Base-by-base conservation (phyloP, 305 asterid genomes). In the Fraxinus platypoda region DNA sequence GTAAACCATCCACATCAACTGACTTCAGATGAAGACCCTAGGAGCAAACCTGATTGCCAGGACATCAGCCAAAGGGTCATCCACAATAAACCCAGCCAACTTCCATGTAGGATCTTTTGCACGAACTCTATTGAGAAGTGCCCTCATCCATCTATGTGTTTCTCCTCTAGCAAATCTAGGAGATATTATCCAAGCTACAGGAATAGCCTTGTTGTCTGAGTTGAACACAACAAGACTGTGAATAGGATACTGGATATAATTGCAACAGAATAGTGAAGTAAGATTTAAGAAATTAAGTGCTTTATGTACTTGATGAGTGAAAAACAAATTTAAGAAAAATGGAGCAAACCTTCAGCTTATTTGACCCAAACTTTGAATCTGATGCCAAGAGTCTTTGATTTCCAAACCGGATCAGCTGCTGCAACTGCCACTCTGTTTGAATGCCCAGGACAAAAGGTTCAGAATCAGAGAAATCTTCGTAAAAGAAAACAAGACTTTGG, bases 351-450 rank as follows among this genome's bases (percentile, higher is more conserved):
- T 95, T 92, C 75, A 95, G 85, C 90, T 93, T 95, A 87, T 94
- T 92, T 19, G 94, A 90, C 84, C 98, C 98, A 85, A 94, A 91
- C 77, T 85, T 87, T 26, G 97, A 90, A 89, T 90, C 90, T 73
- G 91, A 93, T 74, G 92, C 94, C 88, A 95, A 64, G 21, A 95
- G 95, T 88, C 94, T 88, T 78, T 90, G 88, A 81, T 93, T 92
- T 15, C 99, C 98, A 74, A 93, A 95, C 62, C 90, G 92, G 87
- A 95, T 95, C 97, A 95, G 92, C 82, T 94, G 99, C 81, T 95
- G 99, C 90, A 95, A 89, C 89, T 95, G 99, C 99, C 99, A 95
- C 77, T 95, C 99, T 52, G 98, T 92, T 87, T 95, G 99, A 86
- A 95, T 94, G 37, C 99, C 99, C 86, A 95, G 86, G 80, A 89